phyloP scores from a whole-genome alignment of 441 rosid species.

The Euphorbia corollata region DNA sequence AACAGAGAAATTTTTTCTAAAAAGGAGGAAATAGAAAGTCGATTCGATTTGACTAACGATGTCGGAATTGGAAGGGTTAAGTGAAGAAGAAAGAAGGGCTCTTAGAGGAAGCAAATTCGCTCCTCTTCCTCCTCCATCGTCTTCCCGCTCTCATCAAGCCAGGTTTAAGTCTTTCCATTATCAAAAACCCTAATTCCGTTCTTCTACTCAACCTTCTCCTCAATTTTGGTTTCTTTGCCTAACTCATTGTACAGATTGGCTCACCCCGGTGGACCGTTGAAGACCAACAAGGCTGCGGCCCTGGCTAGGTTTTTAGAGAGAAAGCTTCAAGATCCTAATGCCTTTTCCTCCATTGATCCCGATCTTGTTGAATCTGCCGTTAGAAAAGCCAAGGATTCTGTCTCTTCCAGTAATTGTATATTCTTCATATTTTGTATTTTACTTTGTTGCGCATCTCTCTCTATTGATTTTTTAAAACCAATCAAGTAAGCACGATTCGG shows the following conservation, averaged over 20 bases:
- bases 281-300: slow-evolving; percentile 86
- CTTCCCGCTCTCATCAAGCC: slow-evolving; percentile 31
- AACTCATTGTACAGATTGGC: slow-evolving; percentile 42
- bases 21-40: slow-evolving; percentile 15
- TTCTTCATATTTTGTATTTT: background rate
- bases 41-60: background rate
- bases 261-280: slow-evolving; percentile 87
- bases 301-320: slow-evolving; percentile 78
- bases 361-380: slow-evolving; percentile 70
- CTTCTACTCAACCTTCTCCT: background rate
- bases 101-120: slow-evolving; percentile 89
- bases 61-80: slow-evolving; percentile 41
- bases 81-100: slow-evolving; percentile 76
- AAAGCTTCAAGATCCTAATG: slow-evolving; percentile 74
- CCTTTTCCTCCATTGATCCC: slow-evolving; percentile 63
- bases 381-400: slow-evolving; percentile 54
- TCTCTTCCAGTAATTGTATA: slow-evolving; percentile 24
- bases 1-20: too few relatives aligned
- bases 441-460: background rate
- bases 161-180: slow-evolving; percentile 19
- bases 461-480: background rate
- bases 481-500: background rate
- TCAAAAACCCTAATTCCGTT: too few relatives aligned
- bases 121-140: slow-evolving; percentile 49
- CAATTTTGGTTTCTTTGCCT: background rate